These are phyloP conservation scores for Starmera dryadoides DNA, from an alignment of 805 yeast species.

Conservation along the genomic window DNA sequence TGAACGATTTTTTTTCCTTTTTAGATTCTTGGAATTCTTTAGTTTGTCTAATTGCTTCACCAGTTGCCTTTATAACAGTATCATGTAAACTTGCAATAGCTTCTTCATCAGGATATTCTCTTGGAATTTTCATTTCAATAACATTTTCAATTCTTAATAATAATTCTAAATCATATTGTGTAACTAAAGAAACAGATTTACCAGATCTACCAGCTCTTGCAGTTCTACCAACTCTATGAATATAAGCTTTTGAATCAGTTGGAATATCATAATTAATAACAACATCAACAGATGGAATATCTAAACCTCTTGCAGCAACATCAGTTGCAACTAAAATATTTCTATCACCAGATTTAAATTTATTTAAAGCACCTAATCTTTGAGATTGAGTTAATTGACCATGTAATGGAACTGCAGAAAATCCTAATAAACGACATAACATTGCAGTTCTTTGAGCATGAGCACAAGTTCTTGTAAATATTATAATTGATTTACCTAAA, in stretches of 20 bases:
- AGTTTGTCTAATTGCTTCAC: slow-evolving; percentile 65
- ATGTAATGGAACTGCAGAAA: slow-evolving; percentile 86
- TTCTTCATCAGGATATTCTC: slow-evolving; percentile 71
- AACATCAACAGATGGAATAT: slow-evolving; percentile 73
- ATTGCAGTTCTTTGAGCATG: slow-evolving; percentile 89
- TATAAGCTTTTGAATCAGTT: slow-evolving; percentile 76
- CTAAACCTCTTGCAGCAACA: slow-evolving; percentile 86
- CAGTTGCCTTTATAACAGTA: slow-evolving; percentile 85
- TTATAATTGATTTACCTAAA: slow-evolving; percentile 78
- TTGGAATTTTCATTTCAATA: slow-evolving; percentile 74
- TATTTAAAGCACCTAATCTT: slow-evolving; percentile 73
- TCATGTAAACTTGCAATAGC: slow-evolving; percentile 72
- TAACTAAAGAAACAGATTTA: slow-evolving; percentile 77
- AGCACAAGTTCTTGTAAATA: slow-evolving; percentile 91
- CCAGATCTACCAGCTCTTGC: slow-evolving; percentile 93
- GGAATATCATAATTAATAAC: slow-evolving; percentile 78
- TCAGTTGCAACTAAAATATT: slow-evolving; percentile 74
- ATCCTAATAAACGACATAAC: slow-evolving; percentile 72
- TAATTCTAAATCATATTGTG: slow-evolving; percentile 91
- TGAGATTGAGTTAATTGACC: slow-evolving; percentile 87
- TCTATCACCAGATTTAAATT: slow-evolving; percentile 67
- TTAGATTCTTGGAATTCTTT: slow-evolving; percentile 22
- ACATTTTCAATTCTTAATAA: slow-evolving; percentile 86
- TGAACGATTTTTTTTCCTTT: slow-evolving; percentile 1
- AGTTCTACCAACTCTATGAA: slow-evolving; percentile 90